Conservation (phyloP, 371 early-diverging fungal species). For the Amoeboaphelidium protococcarum region DNA sequence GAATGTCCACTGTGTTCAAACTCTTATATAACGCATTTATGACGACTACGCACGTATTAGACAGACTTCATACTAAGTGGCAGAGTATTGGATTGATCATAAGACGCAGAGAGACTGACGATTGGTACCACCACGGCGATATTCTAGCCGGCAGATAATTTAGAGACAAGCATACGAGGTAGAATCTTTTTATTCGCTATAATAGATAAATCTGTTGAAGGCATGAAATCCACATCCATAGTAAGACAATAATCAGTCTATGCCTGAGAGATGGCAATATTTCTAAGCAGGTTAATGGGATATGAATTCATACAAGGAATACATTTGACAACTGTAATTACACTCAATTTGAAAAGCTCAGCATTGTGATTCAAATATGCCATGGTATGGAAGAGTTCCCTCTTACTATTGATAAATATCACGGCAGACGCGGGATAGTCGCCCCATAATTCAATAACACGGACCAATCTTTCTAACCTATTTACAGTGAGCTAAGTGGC, state of each 20-base stretch:
- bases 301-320: no score
- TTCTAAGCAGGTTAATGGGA: conserved; percentile 32
- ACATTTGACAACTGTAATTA: no score
- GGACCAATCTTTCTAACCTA: background rate
- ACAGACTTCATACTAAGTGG: conserved; percentile 22
- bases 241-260: conserved; percentile 22
- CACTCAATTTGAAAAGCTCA: background rate
- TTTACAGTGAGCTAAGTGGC: background rate
- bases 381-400: background rate
- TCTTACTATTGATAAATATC: background rate
- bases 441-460: background rate
- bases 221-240: conserved; percentile 32
- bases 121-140: no score
- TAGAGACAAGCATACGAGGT: no score
- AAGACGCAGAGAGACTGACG: conserved; percentile 13
- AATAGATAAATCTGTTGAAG: conserved; percentile 18
- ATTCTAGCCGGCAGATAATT: no score
- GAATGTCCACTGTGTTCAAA: no score
- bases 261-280: conserved; percentile 21
- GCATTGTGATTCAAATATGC: background rate
- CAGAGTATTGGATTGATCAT: conserved; percentile 6
- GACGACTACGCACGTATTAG: no score
- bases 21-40: no score
- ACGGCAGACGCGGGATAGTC: background rate
- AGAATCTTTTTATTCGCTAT: no score